Percentiles rank a stretch among this genome's conserved stretches.
Evolutionary conservation across 352 stramenopile genomes (phyloP).

Genomic region (Pythium utonaiense): DNA sequence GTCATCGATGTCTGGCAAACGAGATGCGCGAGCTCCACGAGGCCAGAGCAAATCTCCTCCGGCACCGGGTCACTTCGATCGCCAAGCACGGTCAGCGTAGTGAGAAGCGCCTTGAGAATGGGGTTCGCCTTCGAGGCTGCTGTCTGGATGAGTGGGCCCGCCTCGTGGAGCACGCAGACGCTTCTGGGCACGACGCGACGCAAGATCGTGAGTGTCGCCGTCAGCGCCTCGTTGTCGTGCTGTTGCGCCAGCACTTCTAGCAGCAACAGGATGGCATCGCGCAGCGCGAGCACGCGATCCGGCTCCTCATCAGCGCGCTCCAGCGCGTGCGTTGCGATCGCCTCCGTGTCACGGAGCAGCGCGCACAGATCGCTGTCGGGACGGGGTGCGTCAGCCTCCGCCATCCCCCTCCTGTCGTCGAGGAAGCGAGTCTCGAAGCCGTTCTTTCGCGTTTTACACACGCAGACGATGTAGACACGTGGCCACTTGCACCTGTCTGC

Average conservation of each 20-base stretch:
- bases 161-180: constrained; percentile 16
- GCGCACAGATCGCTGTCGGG: neutral
- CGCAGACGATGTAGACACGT: neutral
- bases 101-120: constrained; percentile 52
- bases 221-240: constrained; percentile 1
- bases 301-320: constrained; percentile 13
- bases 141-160: constrained; percentile 12
- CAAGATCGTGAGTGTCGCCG: neutral
- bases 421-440: neutral
- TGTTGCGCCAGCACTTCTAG: constrained; percentile 14
- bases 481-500: neutral
- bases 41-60: constrained; percentile 26
- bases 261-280: constrained; percentile 16
- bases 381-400: neutral
- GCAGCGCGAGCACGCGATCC: constrained; percentile 20
- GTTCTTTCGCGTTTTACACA: neutral
- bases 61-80: constrained; percentile 23
- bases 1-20: constrained; percentile 60
- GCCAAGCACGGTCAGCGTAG: constrained; percentile 35
- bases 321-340: constrained; percentile 2
- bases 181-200: constrained; percentile 15
- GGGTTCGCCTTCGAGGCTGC: constrained; percentile 17
- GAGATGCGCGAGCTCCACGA: constrained; percentile 45
- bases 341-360: constrained; percentile 19
- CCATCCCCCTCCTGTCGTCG: neutral